Conservation (phyloP, 2,329 filamentous ascomycete species). For the Pseudonectria buxi region DNA sequence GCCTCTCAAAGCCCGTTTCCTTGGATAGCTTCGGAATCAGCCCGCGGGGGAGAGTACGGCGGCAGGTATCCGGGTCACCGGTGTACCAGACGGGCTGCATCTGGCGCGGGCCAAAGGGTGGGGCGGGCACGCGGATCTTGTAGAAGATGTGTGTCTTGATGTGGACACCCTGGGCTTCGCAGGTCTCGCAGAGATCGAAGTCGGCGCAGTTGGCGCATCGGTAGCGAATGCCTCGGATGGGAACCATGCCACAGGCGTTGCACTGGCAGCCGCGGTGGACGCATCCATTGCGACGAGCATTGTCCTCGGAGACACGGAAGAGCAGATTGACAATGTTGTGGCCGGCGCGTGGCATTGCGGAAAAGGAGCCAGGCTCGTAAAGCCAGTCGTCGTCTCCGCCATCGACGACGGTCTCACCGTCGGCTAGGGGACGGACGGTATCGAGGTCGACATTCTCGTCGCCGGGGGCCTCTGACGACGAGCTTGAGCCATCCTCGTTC, state of each 20-base stretch:
- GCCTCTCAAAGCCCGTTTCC: constrained; percentile 73
- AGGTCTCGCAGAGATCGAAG: constrained; percentile 91
- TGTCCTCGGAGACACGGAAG: constrained; percentile 90
- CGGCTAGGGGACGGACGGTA: constrained; percentile 22
- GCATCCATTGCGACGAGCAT: constrained; percentile 79
- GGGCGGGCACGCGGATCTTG: constrained; percentile 86
- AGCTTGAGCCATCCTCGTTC: constrained; percentile 34
- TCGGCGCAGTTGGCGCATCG: constrained; percentile 94
- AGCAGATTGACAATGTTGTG: constrained; percentile 80
- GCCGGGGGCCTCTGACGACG: constrained; percentile 33
- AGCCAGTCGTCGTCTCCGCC: constrained; percentile 45
- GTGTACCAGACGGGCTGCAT: constrained; percentile 82
- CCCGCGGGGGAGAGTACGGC: constrained; percentile 57
- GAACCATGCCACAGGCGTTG: constrained; percentile 79
- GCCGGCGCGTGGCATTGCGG: constrained; percentile 47
- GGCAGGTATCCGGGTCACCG: constrained; percentile 69
- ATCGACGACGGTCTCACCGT: constrained; percentile 34
- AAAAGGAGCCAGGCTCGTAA: constrained; percentile 36
- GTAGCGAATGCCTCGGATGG: constrained; percentile 88
- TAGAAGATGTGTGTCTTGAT: constrained; percentile 93
- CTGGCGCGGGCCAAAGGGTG: constrained; percentile 73
- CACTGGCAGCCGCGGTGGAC: constrained; percentile 90
- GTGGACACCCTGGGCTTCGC: constrained; percentile 72
- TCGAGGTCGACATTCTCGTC: constrained; percentile 39
- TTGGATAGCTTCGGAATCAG: constrained; percentile 62